Evolutionary conservation across 1,284 basidiomycete species (phyloP).

Genomic region (Sporisorium iseilematis-ciliati): DNA sequence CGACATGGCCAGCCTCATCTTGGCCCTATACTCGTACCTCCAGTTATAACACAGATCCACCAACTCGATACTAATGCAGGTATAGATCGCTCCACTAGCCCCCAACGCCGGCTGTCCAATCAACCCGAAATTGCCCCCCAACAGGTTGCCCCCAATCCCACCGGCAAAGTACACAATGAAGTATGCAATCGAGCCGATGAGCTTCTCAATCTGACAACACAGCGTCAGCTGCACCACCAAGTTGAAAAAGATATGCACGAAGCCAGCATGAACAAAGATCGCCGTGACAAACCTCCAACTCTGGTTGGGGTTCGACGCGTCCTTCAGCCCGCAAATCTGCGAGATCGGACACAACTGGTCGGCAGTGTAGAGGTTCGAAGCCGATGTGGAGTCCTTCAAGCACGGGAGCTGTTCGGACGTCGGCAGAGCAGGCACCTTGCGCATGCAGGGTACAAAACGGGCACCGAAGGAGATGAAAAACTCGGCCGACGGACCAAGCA

Average conservation of each 20-base stretch:
- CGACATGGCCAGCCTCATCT: constrained; percentile 79
- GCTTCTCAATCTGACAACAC: constrained; percentile 78
- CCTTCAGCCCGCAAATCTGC: constrained; percentile 82
- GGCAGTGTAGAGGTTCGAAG: constrained; percentile 61
- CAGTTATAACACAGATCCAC: constrained; percentile 93
- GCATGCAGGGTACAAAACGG: constrained; percentile 91
- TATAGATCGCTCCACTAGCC: constrained; percentile 90
- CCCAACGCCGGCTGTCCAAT: constrained; percentile 92
- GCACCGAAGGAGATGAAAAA: constrained; percentile 88
- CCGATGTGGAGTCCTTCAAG: constrained; percentile 73
- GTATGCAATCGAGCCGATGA: constrained; percentile 80
- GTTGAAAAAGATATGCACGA: constrained; percentile 85
- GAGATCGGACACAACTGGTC: constrained; percentile 79
- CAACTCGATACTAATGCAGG: constrained; percentile 82
- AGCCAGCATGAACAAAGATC: constrained; percentile 87
- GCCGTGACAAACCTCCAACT: constrained; percentile 79
- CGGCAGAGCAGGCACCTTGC: constrained; percentile 70
- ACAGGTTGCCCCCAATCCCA: constrained; percentile 80
- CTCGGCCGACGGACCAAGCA: constrained; percentile 88
- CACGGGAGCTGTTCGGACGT: constrained; percentile 75
- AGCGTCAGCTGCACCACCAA: constrained; percentile 86
- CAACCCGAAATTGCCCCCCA: constrained; percentile 89
- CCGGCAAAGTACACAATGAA: constrained; percentile 85
- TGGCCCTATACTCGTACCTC: constrained; percentile 75
- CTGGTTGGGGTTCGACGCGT: constrained; percentile 80